These are phyloP conservation scores for Macrolepiota dolichaula DNA, from an alignment of 768 basidiomycete species.

Conservation along the genomic window DNA sequence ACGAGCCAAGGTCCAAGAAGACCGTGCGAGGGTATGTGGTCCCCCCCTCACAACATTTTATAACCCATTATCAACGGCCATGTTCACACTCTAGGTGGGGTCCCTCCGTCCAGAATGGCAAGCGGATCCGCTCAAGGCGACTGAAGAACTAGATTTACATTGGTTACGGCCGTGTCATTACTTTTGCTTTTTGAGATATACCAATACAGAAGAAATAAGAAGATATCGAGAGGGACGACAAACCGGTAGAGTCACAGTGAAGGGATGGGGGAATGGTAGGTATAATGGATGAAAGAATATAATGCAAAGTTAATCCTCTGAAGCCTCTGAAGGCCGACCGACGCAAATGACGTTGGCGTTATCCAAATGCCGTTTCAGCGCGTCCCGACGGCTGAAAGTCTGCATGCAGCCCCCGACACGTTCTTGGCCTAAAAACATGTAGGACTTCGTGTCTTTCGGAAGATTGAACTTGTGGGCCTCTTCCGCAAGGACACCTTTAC, in stretches of 20 bases:
- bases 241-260: background rate
- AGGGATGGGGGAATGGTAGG: background rate
- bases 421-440: conserved; percentile 24
- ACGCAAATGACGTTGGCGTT: conserved; percentile 29
- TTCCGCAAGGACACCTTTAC: conserved; percentile 33
- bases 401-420: conserved; percentile 39
- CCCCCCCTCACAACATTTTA: background rate
- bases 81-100: conserved; percentile 51
- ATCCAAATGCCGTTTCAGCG: conserved; percentile 41
- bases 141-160: conserved; percentile 26
- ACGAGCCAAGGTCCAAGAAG: conserved; percentile 68
- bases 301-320: background rate
- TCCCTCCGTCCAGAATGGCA: conserved; percentile 70
- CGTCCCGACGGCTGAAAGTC: conserved; percentile 42
- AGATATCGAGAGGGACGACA: background rate
- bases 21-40: conserved; percentile 70
- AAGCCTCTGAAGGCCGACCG: conserved; percentile 17
- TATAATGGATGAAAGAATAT: background rate
- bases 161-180: background rate
- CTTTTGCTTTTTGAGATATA: background rate
- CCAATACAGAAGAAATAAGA: background rate
- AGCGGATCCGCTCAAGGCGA: conserved; percentile 66
- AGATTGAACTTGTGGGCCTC: conserved; percentile 18
- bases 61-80: background rate
- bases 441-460: conserved; percentile 20